These are phyloP conservation scores for Prunus mume DNA, from an alignment of 306 rosid genomes.

Conservation along the genomic window DNA sequence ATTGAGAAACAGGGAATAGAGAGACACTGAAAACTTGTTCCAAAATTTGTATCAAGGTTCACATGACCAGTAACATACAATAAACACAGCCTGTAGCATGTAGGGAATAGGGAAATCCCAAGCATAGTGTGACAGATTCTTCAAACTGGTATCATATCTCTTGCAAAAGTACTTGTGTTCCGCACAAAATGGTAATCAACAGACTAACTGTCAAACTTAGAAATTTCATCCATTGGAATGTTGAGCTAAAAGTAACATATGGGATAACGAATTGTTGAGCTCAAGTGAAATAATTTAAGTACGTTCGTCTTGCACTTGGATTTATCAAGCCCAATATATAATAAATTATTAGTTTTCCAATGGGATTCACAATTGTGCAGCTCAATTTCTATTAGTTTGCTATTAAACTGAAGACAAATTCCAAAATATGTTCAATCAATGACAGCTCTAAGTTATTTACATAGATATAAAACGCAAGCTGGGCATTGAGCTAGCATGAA, in stretches of 20 bases:
- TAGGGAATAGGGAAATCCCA: not conserved
- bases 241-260: not conserved
- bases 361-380: not conserved
- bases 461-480: not conserved
- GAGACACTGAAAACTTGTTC: not conserved
- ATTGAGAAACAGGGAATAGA: not conserved
- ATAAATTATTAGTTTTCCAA: not conserved
- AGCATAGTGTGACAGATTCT: not conserved
- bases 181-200: not conserved
- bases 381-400: not conserved
- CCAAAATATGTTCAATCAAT: not conserved
- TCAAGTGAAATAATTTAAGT: not conserved
- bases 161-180: not conserved
- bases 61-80: not conserved
- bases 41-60: not conserved
- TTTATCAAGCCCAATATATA: not conserved
- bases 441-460: not conserved
- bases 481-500: not conserved
- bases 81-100: not conserved
- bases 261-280: not conserved
- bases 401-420: not conserved
- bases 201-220: not conserved
- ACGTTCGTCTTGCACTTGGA: not conserved
- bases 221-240: not conserved
- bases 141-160: not conserved